phyloP scores from a whole-genome alignment of 192 early-diverging fungal species.

The Lunasporangiospora selenospora region DNA sequence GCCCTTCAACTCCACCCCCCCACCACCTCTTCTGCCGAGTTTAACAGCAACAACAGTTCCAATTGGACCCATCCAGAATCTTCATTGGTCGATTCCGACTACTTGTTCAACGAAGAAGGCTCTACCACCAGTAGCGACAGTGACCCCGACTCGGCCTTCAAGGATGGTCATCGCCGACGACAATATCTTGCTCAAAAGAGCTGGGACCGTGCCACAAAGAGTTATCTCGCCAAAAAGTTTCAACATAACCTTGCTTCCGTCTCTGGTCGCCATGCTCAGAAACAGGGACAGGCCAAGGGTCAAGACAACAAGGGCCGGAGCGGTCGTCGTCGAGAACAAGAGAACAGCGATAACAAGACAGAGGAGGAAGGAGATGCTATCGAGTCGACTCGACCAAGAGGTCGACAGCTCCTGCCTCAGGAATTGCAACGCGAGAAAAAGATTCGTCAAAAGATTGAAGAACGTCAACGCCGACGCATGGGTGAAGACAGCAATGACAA shows the following conservation, averaged over 20 bases:
- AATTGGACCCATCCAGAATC: too few relatives aligned
- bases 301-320: slow-evolving; percentile 11
- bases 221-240: slow-evolving; percentile 15
- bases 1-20: too few relatives aligned
- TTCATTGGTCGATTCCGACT: too few relatives aligned
- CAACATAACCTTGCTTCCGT: neutral
- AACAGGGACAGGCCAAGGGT: slow-evolving; percentile 3
- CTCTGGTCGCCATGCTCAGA: too few relatives aligned
- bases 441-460: neutral
- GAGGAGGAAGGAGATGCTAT: neutral
- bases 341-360: neutral
- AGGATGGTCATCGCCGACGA: slow-evolving; percentile 7
- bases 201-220: slow-evolving; percentile 7
- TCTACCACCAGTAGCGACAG: too few relatives aligned
- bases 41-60: too few relatives aligned
- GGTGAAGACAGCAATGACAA: neutral
- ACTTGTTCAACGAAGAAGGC: too few relatives aligned
- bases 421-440: neutral
- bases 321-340: neutral
- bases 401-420: neutral
- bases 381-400: neutral
- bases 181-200: slow-evolving; percentile 3
- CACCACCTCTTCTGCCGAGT: too few relatives aligned
- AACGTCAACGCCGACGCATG: slow-evolving; percentile 11
- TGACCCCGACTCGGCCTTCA: slow-evolving; percentile 8